Percentiles rank a stretch among this genome's conserved stretches.
Conservation (phyloP, 1,284 basidiomycete species). For the Microbotryum saponariae region DNA sequence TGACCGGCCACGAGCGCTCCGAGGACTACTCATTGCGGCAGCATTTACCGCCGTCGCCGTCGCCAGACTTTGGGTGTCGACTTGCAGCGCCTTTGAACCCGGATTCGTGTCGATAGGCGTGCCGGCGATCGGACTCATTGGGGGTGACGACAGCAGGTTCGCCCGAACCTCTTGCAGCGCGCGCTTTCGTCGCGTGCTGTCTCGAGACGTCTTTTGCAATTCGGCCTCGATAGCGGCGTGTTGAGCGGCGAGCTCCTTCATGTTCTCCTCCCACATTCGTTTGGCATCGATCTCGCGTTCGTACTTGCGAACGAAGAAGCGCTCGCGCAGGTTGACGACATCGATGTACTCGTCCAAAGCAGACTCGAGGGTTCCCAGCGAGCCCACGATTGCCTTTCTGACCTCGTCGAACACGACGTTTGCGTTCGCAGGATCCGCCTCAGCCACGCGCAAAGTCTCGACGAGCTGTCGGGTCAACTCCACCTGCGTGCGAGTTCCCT, state of each 20-base stretch:
- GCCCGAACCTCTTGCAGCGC: conserved; percentile 39
- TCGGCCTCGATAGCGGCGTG: conserved; percentile 78
- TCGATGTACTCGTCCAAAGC: conserved; percentile 62
- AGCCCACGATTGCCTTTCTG: conserved; percentile 56
- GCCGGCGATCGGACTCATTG: conserved; percentile 8
- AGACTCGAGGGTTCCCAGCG: conserved; percentile 53
- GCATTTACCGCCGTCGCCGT: not conserved
- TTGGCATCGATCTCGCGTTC: conserved; percentile 63
- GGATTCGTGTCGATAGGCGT: not conserved
- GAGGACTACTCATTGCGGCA: conserved; percentile 4
- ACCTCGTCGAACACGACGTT: conserved; percentile 42
- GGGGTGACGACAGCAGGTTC: conserved; percentile 17
- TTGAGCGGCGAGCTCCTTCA: conserved; percentile 75
- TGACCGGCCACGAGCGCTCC: conserved; percentile 9
- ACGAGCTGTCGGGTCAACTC: conserved; percentile 68
- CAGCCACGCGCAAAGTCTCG: conserved; percentile 45
- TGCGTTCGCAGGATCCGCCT: conserved; percentile 21
- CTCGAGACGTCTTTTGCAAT: conserved; percentile 45
- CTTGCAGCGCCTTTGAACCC: not conserved
- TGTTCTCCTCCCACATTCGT: conserved; percentile 82
- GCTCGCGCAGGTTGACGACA: conserved; percentile 73
- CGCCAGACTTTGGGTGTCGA: not conserved
- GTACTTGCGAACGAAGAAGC: conserved; percentile 55
- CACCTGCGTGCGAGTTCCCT: conserved; percentile 67
- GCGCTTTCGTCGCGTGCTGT: conserved; percentile 45